These are phyloP conservation scores for Fusarium anguioides DNA, from an alignment of 2,329 filamentous ascomycete genomes.

Conservation along the genomic window DNA sequence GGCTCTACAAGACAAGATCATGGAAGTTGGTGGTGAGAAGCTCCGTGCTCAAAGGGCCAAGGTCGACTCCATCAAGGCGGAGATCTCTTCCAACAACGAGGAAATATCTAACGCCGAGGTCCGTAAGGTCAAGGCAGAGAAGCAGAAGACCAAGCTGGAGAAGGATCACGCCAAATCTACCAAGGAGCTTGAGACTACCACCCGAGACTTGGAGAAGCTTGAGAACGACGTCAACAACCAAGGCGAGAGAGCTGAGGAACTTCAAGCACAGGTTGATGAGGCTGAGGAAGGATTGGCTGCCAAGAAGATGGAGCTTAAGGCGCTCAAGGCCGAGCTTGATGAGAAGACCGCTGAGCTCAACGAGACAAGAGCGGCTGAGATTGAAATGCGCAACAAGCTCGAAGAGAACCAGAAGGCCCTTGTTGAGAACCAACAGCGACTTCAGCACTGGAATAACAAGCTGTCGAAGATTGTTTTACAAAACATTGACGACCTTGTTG, in stretches of 20 bases:
- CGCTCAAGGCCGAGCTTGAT: slow-evolving; percentile 86
- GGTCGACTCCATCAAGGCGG: slow-evolving; percentile 88
- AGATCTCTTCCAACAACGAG: slow-evolving; percentile 83
- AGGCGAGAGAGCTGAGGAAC: slow-evolving; percentile 77
- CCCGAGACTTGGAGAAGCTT: slow-evolving; percentile 79
- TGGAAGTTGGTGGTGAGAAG: slow-evolving; percentile 96
- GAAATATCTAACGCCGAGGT: slow-evolving; percentile 88
- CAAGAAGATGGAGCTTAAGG: slow-evolving; percentile 83
- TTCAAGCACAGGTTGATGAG: slow-evolving; percentile 79
- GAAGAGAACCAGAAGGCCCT: slow-evolving; percentile 95
- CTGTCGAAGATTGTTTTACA: slow-evolving; percentile 84
- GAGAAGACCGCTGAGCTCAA: slow-evolving; percentile 88
- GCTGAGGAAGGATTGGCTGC: slow-evolving; percentile 80
- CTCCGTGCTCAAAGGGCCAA: slow-evolving; percentile 89
- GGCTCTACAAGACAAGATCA: slow-evolving; percentile 92
- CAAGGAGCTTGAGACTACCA: slow-evolving; percentile 79
- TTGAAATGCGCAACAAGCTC: slow-evolving; percentile 98
- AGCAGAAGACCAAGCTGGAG: slow-evolving; percentile 86
- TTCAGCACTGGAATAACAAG: slow-evolving; percentile 91
- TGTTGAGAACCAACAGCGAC: slow-evolving; percentile 84
- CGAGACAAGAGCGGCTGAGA: slow-evolving; percentile 87
- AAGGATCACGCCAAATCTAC: slow-evolving; percentile 83
- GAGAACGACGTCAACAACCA: slow-evolving; percentile 84
- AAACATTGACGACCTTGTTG: slow-evolving; percentile 76
- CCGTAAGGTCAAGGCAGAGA: slow-evolving; percentile 90